Percentiles rank a stretch among this genome's conserved stretches.
Evolutionary conservation across 345 rosid genomes (phyloP).

Genomic region (Lumnitzera littorea): DNA sequence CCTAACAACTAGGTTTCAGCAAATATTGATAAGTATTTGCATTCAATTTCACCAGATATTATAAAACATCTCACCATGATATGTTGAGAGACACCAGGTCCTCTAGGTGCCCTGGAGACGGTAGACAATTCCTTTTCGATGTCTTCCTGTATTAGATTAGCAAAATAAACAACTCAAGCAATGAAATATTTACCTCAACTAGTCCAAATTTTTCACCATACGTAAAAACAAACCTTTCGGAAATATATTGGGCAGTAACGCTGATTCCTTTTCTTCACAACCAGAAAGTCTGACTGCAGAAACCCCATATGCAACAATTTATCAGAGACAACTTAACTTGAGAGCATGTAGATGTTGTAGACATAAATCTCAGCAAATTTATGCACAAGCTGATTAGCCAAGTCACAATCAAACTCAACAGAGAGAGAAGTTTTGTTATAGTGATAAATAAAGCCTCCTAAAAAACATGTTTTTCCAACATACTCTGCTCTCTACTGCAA

Average conservation of each 20-base stretch:
- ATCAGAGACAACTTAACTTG: too few species aligned
- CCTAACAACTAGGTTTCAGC: too few species aligned
- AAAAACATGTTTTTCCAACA: too few species aligned
- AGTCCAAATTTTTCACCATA: background rate
- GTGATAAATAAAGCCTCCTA: too few species aligned
- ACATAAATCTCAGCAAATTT: too few species aligned
- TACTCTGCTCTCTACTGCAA: too few species aligned
- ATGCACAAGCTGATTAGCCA: too few species aligned
- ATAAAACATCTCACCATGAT: constrained; percentile 38
- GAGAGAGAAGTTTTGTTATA: too few species aligned
- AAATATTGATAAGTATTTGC: too few species aligned
- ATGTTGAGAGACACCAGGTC: constrained; percentile 52
- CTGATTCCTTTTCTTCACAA: constrained; percentile 68
- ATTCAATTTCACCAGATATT: too few species aligned
- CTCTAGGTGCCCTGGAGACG: constrained; percentile 63
- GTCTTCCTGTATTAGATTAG: constrained; percentile 55
- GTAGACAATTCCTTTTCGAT: constrained; percentile 76
- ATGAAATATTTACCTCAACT: background rate
- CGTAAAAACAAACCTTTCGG: constrained; percentile 59
- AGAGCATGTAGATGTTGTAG: too few species aligned
- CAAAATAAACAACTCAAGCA: constrained; percentile 7
- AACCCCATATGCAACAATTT: constrained; percentile 3
- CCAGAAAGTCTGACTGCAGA: constrained; percentile 89
- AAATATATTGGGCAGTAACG: constrained; percentile 91
- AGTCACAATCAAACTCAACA: too few species aligned